These are phyloP conservation scores for Myxozyma mucilagina DNA, from an alignment of 805 yeast genomes.

Conservation along the genomic window DNA sequence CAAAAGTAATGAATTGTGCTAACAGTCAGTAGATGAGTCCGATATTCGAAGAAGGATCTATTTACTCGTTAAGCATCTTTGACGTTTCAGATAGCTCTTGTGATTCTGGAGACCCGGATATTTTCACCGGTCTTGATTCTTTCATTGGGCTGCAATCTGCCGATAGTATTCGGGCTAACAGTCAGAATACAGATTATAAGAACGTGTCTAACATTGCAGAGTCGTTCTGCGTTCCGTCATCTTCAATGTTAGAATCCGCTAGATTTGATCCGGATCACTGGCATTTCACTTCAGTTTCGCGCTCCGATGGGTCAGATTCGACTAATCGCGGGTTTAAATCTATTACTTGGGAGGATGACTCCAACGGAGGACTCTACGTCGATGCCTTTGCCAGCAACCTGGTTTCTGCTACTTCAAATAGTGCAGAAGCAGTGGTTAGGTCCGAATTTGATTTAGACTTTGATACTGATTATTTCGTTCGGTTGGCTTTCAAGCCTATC, in stretches of 20 bases:
- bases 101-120: background rate
- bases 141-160: background rate
- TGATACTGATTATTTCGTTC: background rate
- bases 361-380: background rate
- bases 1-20: background rate
- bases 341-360: background rate
- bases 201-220: background rate
- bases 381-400: background rate
- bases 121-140: background rate
- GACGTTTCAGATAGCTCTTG: background rate
- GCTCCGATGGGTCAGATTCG: background rate
- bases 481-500: background rate
- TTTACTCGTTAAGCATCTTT: background rate
- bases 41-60: background rate
- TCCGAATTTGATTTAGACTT: background rate
- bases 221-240: background rate
- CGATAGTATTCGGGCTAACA: background rate
- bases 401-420: background rate
- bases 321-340: background rate
- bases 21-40: background rate
- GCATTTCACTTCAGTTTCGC: background rate
- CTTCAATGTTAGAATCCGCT: background rate
- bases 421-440: background rate
- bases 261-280: background rate
- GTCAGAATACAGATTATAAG: background rate